phyloP scores from a whole-genome alignment of 1,284 basidiomycete genomes.

The Thecaphora frezii region DNA sequence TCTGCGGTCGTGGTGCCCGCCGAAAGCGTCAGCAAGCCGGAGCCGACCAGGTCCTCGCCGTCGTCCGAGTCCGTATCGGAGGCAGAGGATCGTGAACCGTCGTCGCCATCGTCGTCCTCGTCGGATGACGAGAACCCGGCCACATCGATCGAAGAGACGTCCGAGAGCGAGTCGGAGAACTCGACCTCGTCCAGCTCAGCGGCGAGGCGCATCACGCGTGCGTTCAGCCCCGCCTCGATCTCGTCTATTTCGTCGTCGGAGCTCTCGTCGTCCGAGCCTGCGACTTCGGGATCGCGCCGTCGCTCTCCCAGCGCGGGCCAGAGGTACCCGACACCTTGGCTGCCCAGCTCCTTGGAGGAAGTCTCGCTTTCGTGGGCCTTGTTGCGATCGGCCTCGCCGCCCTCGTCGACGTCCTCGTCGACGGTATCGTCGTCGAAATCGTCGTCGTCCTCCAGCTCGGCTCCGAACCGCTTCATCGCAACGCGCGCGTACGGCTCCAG shows the following conservation, averaged over 20 bases:
- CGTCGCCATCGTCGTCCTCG: conserved; percentile 26
- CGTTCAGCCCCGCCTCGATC: conserved; percentile 37
- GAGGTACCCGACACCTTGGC: conserved; percentile 34
- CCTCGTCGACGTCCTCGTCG: conserved; percentile 40
- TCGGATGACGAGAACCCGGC: conserved; percentile 27
- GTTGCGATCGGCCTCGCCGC: conserved; percentile 17
- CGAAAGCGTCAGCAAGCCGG: conserved; percentile 32
- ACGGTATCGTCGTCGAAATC: conserved; percentile 27
- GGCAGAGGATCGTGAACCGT: conserved; percentile 4
- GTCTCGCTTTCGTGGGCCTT: conserved; percentile 6
- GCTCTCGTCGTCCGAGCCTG: conserved; percentile 18
- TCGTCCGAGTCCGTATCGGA: conserved; percentile 21
- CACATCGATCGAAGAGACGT: conserved; percentile 44
- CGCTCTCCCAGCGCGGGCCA: conserved; percentile 45
- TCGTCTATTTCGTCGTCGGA: conserved; percentile 34
- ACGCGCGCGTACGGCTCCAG: conserved; percentile 74
- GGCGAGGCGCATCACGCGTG: conserved; percentile 35
- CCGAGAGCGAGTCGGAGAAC: conserved; percentile 33
- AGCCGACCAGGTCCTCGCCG: conserved; percentile 29
- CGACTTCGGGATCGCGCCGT: conserved; percentile 6
- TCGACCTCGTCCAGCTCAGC: conserved; percentile 32
- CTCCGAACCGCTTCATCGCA: conserved; percentile 61
- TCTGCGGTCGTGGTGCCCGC: conserved; percentile 47
- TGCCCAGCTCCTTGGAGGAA: conserved; percentile 26
- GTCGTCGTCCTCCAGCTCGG: conserved; percentile 33